Evolutionary conservation across 225 moss, liverwort and hornwort genomes (phyloP).

Genomic region (Polytrichum formosum): DNA sequence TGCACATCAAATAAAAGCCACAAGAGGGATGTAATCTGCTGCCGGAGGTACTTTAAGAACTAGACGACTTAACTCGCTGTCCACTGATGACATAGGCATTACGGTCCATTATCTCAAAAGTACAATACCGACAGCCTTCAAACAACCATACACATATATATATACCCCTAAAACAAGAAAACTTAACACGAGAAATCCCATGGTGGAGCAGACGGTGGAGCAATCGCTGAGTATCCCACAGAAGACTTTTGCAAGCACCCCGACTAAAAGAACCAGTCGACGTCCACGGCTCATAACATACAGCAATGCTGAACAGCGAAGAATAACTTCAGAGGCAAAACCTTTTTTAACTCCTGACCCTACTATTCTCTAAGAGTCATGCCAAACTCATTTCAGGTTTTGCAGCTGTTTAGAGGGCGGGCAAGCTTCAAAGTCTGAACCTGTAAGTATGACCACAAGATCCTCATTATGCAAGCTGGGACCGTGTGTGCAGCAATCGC

Average conservation of each 20-base stretch:
- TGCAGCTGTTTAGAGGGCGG: background rate
- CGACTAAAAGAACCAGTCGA: too few species aligned
- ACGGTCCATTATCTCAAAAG: background rate
- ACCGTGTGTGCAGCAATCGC: background rate
- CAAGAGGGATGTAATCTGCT: conserved; percentile 9
- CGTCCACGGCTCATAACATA: background rate
- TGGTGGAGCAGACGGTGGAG: too few species aligned
- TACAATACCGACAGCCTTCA: too few species aligned
- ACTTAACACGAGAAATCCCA: too few species aligned
- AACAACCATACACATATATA: too few species aligned
- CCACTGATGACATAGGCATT: background rate
- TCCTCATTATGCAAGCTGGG: background rate
- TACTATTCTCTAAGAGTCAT: too few species aligned
- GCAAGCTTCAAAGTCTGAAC: background rate
- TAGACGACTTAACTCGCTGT: background rate
- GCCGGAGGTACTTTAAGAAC: conserved; percentile 3
- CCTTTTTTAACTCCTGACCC: background rate
- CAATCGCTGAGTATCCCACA: too few species aligned
- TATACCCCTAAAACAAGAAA: too few species aligned
- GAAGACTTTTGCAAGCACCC: too few species aligned
- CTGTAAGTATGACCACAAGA: background rate
- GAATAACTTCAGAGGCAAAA: background rate
- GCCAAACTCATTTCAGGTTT: background rate
- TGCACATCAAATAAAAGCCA: conserved; percentile 8
- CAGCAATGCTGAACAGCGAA: background rate